Evolutionary conservation across 2,329 filamentous ascomycete species (phyloP).

Genomic region (Trichoderma polysporum): DNA sequence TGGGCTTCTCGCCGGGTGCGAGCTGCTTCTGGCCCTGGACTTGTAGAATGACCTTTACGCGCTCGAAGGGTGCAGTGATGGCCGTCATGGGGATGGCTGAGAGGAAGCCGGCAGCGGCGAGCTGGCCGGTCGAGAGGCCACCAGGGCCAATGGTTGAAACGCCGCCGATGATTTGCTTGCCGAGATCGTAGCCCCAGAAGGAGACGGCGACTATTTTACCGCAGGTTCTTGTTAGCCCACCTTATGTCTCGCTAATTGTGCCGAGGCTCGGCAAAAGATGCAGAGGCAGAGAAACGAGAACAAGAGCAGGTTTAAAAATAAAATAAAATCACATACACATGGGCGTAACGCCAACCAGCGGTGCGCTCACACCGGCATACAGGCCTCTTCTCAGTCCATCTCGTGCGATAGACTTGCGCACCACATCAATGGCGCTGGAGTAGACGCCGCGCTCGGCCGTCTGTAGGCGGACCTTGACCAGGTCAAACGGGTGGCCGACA

Average conservation of each 20-base stretch:
- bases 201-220: conserved; percentile 60
- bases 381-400: conserved; percentile 80
- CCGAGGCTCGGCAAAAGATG: conserved; percentile 1
- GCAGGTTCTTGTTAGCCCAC: neutral
- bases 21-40: conserved; percentile 93
- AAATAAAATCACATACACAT: conserved; percentile 74
- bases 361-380: conserved; percentile 96
- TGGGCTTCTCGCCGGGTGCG: conserved; percentile 85
- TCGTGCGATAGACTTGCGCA: conserved; percentile 80
- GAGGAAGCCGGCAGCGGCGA: conserved; percentile 93
- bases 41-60: conserved; percentile 96
- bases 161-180: conserved; percentile 79
- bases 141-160: conserved; percentile 64
- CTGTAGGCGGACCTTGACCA: conserved; percentile 96
- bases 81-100: conserved; percentile 95
- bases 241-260: neutral
- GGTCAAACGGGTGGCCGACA: conserved; percentile 93
- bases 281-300: neutral
- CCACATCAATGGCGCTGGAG: conserved; percentile 84
- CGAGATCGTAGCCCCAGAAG: conserved; percentile 89
- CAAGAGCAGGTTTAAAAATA: neutral
- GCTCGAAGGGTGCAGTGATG: conserved; percentile 99
- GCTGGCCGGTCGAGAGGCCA: conserved; percentile 80
- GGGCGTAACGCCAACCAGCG: conserved; percentile 90
- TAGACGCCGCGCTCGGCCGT: conserved; percentile 95